Evolutionary conservation across 805 yeast species (phyloP).

Genomic region (Wickerhamomyces hampshirensis): DNA sequence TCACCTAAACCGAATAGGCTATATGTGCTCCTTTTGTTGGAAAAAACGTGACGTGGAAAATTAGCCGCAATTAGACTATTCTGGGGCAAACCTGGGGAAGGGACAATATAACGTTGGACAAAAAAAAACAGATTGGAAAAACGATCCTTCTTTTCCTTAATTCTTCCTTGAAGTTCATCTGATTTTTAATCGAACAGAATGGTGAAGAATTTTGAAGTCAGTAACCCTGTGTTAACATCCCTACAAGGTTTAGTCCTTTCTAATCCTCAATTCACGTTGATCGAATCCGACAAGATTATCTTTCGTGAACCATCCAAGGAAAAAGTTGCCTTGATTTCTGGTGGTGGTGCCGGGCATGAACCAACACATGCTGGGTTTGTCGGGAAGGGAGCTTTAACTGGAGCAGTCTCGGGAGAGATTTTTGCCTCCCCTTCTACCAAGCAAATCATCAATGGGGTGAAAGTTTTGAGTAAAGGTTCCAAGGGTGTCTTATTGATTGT

Average conservation of each 20-base stretch:
- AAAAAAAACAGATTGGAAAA: no score
- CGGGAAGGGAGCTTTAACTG: constrained; percentile 77
- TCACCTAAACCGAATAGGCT: no score
- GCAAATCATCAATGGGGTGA: constrained; percentile 69
- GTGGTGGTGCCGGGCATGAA: constrained; percentile 97
- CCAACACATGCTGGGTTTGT: constrained; percentile 92
- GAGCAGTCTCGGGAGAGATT: constrained; percentile 86
- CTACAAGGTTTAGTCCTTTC: constrained; percentile 35
- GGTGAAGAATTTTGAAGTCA: constrained; percentile 35
- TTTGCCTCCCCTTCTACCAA: constrained; percentile 95
- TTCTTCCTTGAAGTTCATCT: background rate
- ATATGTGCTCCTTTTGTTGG: no score
- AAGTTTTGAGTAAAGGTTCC: constrained; percentile 32
- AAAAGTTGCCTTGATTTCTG: constrained; percentile 73
- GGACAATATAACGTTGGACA: no score
- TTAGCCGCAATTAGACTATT: background rate
- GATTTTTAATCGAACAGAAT: constrained; percentile 1
- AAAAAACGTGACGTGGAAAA: no score
- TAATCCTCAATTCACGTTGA: constrained; percentile 32
- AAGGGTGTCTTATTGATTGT: constrained; percentile 76
- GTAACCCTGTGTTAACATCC: constrained; percentile 32
- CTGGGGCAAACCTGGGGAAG: no score
- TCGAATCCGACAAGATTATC: constrained; percentile 34
- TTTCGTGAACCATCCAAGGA: constrained; percentile 27
- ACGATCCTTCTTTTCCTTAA: no score